Percentiles rank a stretch among this genome's conserved stretches.
Conservation (phyloP, 2,329 filamentous ascomycete genomes). For the Pseudocercospora crystallina region DNA sequence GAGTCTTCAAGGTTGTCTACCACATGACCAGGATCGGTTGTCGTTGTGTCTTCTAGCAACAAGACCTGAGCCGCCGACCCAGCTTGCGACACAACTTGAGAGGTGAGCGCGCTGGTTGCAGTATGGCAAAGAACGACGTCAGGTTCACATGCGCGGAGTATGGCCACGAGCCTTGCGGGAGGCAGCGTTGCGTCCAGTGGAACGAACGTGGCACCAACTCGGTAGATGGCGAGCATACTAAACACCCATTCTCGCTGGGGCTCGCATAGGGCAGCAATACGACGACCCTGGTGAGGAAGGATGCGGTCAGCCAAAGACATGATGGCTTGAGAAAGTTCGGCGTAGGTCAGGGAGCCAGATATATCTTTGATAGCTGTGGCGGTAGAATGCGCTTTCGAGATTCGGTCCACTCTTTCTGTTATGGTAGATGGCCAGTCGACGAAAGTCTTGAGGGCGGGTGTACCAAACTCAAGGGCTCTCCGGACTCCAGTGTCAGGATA, state of each 20-base stretch:
- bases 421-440: conserved; percentile 16
- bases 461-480: conserved; percentile 14
- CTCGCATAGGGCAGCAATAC: conserved; percentile 17
- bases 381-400: neutral
- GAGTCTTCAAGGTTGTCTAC: conserved; percentile 14
- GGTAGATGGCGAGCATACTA: conserved; percentile 16
- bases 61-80: conserved; percentile 4
- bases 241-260: conserved; percentile 13
- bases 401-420: conserved; percentile 12
- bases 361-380: conserved; percentile 11
- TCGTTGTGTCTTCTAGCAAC: conserved; percentile 7
- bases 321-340: conserved; percentile 7
- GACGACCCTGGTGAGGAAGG: conserved; percentile 2
- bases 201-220: conserved; percentile 12
- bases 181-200: conserved; percentile 21
- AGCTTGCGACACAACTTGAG: neutral
- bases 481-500: conserved; percentile 9
- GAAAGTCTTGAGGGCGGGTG: neutral
- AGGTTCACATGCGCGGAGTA: conserved; percentile 15
- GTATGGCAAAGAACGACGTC: conserved; percentile 14
- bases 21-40: neutral
- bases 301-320: conserved; percentile 6
- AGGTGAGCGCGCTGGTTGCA: conserved; percentile 1
- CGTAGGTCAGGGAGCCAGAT: conserved; percentile 12
- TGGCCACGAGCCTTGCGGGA: conserved; percentile 7